Conservation (phyloP, 164 flowering plant genomes). For the Nelumbo lutea region DNA sequence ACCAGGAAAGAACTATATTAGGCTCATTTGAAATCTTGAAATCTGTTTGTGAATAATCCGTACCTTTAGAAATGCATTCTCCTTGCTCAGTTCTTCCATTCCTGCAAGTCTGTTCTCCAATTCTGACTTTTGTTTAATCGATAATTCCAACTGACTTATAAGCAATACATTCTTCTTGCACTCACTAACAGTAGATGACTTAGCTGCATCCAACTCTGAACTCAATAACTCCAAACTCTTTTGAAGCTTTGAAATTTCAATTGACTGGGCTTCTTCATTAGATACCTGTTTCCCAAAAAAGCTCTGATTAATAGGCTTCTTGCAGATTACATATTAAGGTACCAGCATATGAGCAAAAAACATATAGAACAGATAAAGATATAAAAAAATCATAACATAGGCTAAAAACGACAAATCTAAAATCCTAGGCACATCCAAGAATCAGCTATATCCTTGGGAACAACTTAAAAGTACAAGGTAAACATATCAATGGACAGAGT, state of each 20-base stretch:
- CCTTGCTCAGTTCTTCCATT: conserved; percentile 55
- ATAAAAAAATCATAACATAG: neutral
- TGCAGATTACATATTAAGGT: neutral
- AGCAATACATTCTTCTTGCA: conserved; percentile 61
- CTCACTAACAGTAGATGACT: conserved; percentile 55
- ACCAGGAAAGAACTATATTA: neutral
- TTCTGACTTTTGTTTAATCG: conserved; percentile 61
- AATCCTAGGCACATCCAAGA: neutral
- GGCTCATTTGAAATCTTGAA: too few species aligned
- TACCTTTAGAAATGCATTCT: conserved; percentile 70
- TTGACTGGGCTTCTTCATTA: conserved; percentile 67
- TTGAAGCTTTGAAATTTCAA: conserved; percentile 72
- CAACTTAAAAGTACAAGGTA: too few species aligned
- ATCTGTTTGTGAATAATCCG: neutral
- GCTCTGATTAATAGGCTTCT: neutral
- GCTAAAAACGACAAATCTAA: neutral
- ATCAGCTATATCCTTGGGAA: too few species aligned
- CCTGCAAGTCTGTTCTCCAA: conserved; percentile 48
- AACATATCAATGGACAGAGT: too few species aligned
- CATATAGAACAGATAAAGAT: neutral
- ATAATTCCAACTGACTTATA: conserved; percentile 55
- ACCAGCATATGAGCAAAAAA: neutral
- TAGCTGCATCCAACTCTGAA: conserved; percentile 74
- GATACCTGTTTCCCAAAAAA: conserved; percentile 48
- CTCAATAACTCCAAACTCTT: conserved; percentile 47